Base-by-base conservation (phyloP, 805 yeast genomes). In the Myxozyma neglecta region DNA sequence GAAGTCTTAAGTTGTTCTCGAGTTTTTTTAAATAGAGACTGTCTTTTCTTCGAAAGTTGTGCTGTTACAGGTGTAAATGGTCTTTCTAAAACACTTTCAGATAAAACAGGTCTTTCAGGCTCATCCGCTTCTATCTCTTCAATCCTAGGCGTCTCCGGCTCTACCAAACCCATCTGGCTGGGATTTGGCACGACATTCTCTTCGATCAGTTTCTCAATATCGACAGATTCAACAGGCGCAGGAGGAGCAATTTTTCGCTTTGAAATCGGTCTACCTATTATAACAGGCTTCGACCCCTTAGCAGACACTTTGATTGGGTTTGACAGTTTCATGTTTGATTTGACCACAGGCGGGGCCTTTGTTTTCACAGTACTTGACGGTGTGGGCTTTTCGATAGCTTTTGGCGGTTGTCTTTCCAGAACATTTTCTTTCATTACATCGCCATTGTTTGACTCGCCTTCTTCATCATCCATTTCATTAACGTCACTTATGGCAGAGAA, bases 41-140 rank as follows among this genome's bases (percentile, higher is more conserved):
- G 43, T 16, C 35, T 48, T 24, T 37, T 46, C 13, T 37, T 43
- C 13, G 34, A 13, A 39, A 35, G 11, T 32, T 9, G 6, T 18
- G 39, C 6, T 11, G 39, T 29, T n/a, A 46, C 47, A 6, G 59
- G 46, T 35, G 42, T n/a, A 53, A 49, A 63, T 14, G 59, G 59
- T 8, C 67, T 42, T 43, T 63, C 67, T 24, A 63, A 40, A 36
- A 63, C 56, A 10, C 58, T 44, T 7, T 60, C 67, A n/a, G 65
- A 46, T 18, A 63, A 51, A 10, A 63, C 9, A 18, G 61, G 65
- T 24, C 48, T 52, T n/a, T 45, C 39, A 13, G 47, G 29, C 3
- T 51, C 56, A 9, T 39, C 54, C 20, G 45, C 61, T 6, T 46
- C 62, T 52, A 56, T 61, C 11, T 56, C 57, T 10, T 18, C 37